A percentile compares a stretch with the other conserved stretches of the same genome.
phyloP scores from a whole-genome alignment of 208 protist species.

The Jaenimonas drosophilae region DNA sequence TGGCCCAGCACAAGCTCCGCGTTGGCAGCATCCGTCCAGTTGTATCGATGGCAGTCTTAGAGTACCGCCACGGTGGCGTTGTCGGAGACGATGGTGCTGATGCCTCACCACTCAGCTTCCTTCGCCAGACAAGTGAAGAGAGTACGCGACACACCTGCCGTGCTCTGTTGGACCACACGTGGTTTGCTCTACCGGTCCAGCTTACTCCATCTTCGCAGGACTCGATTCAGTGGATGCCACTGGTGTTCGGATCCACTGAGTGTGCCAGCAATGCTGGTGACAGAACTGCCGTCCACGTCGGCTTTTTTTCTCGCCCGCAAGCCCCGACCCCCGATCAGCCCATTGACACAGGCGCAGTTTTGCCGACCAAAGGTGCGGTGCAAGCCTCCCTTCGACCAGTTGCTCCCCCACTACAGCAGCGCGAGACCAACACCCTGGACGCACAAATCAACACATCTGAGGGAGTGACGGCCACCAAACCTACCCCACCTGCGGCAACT shows the following conservation, averaged over 20 bases:
- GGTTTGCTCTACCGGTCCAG: slow-evolving; percentile 53
- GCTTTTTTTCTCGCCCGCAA: slow-evolving; percentile 24
- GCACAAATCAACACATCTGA: too few relatives aligned
- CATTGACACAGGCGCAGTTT: too few relatives aligned
- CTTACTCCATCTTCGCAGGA: slow-evolving; percentile 28
- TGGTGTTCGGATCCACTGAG: slow-evolving; percentile 54
- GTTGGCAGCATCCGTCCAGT: slow-evolving; percentile 46
- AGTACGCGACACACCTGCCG: slow-evolving; percentile 26
- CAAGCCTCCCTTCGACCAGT: too few relatives aligned
- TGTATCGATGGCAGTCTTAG: slow-evolving; percentile 50
- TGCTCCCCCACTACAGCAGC: too few relatives aligned
- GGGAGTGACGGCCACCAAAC: too few relatives aligned
- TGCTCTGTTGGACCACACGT: slow-evolving; percentile 59
- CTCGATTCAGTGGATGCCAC: slow-evolving; percentile 57
- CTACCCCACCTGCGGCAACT: too few relatives aligned
- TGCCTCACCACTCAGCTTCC: background rate
- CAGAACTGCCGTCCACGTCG: slow-evolving; percentile 59
- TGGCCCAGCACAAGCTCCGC: slow-evolving; percentile 63
- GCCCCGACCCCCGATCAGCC: background rate
- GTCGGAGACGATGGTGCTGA: slow-evolving; percentile 1
- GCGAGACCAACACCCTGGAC: too few relatives aligned
- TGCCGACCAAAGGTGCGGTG: too few relatives aligned
- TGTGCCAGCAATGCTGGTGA: slow-evolving; percentile 53
- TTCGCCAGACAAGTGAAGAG: slow-evolving; percentile 4
- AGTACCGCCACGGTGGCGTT: slow-evolving; percentile 1